Conservation (phyloP, 805 yeast genomes). For the Saturnispora sanitii region DNA sequence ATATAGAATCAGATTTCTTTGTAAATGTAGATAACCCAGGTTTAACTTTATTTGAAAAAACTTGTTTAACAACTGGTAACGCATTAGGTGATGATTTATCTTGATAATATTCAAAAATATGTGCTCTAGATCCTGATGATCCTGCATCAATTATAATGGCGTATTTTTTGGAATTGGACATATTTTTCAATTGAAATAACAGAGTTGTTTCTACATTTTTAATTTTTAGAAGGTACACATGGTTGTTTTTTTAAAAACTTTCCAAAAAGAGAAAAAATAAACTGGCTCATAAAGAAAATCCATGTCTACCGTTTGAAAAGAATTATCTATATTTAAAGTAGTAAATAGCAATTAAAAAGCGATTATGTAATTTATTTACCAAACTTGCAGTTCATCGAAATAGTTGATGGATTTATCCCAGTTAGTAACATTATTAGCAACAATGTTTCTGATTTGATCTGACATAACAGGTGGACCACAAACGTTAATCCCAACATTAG, state of each 20-base stretch:
- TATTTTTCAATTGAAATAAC: not conserved
- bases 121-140: conserved; percentile 86
- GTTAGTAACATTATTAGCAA: conserved; percentile 32
- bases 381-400: conserved; percentile 62
- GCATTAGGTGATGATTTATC: conserved; percentile 16
- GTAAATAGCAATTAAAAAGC: not conserved
- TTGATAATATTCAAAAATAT: conserved; percentile 68
- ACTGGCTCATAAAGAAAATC: no score
- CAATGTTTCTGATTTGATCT: conserved; percentile 42
- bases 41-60: conserved; percentile 61
- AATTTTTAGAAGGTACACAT: no score
- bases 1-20: conserved; percentile 44
- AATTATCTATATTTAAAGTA: not conserved
- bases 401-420: conserved; percentile 49
- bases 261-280: not conserved
- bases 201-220: not conserved
- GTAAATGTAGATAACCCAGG: conserved; percentile 80
- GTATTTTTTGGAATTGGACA: conserved; percentile 32
- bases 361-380: conserved; percentile 40
- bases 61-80: conserved; percentile 26
- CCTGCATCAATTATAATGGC: conserved; percentile 95
- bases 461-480: conserved; percentile 40
- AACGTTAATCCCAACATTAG: conserved; percentile 30
- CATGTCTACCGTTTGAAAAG: no score
- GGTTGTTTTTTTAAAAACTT: no score